Conservation (phyloP, 305 asterid genomes). For the Fraxinus xanthoxyloides region DNA sequence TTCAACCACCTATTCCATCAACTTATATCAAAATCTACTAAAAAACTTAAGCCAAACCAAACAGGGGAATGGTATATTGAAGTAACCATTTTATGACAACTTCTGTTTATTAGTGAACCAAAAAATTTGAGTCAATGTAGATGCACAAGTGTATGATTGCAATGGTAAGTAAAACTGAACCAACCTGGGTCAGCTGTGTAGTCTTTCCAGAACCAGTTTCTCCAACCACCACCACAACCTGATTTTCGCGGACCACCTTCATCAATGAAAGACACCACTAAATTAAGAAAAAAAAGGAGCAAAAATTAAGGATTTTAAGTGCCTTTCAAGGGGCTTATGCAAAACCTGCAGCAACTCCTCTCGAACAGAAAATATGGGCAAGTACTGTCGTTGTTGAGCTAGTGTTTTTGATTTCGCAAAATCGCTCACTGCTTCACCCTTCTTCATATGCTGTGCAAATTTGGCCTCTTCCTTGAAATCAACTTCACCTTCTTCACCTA, state of each 20-base stretch:
- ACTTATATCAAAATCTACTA: not conserved
- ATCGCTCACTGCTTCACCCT: constrained; percentile 80
- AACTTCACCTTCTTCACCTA: constrained; percentile 96
- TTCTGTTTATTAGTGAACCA: constrained; percentile 9
- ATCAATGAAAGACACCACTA: constrained; percentile 18
- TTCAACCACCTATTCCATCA: not conserved
- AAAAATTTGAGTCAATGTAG: constrained; percentile 4
- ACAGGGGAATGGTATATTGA: not conserved
- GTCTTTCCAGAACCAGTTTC: constrained; percentile 99
- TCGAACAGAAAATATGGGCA: constrained; percentile 89
- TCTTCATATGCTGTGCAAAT: constrained; percentile 87
- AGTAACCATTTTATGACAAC: not conserved
- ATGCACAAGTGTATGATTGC: not conserved
- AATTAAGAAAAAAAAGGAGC: constrained; percentile 5
- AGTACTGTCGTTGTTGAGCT: constrained; percentile 81
- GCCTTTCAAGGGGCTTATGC: not conserved
- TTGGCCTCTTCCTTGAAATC: constrained; percentile 92
- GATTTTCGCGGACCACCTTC: constrained; percentile 94
- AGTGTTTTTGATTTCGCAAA: constrained; percentile 75
- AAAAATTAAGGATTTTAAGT: not conserved
- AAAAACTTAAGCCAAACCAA: not conserved
- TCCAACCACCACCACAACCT: constrained; percentile 94
- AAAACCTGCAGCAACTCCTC: constrained; percentile 95
- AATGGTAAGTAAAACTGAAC: constrained; percentile 19
- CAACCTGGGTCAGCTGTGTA: constrained; percentile 93